Evolutionary conservation across 352 stramenopile species (phyloP).

Genomic region (Globisporangium echinulatum): DNA sequence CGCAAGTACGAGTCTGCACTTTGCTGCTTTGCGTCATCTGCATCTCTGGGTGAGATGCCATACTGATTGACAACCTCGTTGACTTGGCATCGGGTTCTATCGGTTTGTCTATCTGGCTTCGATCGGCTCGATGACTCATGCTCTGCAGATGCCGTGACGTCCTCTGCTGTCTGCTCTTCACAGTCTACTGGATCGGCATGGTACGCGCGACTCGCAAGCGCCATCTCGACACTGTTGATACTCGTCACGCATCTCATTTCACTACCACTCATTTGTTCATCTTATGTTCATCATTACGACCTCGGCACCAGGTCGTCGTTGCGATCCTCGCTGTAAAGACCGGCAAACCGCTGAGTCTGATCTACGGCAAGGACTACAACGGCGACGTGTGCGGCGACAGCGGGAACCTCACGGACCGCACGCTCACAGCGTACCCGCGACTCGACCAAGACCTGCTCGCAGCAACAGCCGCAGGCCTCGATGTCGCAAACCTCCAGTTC

Average conservation of each 20-base stretch:
- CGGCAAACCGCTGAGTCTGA: slow-evolving; percentile 62
- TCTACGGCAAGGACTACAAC: slow-evolving; percentile 82
- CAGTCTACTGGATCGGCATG: slow-evolving; percentile 86
- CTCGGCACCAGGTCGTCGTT: slow-evolving; percentile 22
- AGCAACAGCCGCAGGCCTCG: slow-evolving; percentile 27
- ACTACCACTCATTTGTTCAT: not conserved
- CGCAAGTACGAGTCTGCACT: slow-evolving; percentile 19
- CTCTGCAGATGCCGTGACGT: slow-evolving; percentile 62
- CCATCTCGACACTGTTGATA: not conserved
- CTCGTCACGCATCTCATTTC: not conserved
- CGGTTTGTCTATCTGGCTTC: not conserved
- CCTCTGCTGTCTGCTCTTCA: slow-evolving; percentile 73
- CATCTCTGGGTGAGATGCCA: too few relatives aligned
- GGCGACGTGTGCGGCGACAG: slow-evolving; percentile 65
- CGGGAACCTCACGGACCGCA: slow-evolving; percentile 22
- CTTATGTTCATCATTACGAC: not conserved
- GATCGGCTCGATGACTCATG: too few relatives aligned
- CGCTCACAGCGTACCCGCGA: slow-evolving; percentile 71
- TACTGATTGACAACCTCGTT: too few relatives aligned
- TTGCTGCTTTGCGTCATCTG: not conserved
- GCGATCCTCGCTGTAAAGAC: slow-evolving; percentile 55
- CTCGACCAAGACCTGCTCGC: slow-evolving; percentile 75
- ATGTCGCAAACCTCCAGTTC: slow-evolving; percentile 52
- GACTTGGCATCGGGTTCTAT: too few relatives aligned
- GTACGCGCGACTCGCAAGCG: slow-evolving; percentile 10